Evolutionary conservation across 2,329 filamentous ascomycete species (phyloP).

Genomic region (Leptosphaerulina australis): DNA sequence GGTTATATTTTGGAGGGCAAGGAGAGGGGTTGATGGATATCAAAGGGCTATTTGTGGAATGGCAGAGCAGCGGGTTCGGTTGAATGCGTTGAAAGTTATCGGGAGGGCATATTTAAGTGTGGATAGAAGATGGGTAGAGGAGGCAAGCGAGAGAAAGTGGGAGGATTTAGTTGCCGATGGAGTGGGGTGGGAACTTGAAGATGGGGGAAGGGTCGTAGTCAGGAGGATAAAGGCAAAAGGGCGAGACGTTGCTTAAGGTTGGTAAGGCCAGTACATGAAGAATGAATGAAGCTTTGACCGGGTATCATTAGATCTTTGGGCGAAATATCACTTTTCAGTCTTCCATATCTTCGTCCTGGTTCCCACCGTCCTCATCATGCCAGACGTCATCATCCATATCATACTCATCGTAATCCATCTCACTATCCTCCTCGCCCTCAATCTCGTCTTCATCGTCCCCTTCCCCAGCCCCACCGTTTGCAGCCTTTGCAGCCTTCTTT

Average conservation of each 20-base stretch:
- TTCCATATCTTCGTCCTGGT: conserved; percentile 56
- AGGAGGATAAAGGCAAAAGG: conserved; percentile 60
- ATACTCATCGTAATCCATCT: conserved; percentile 57
- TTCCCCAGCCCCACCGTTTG: conserved; percentile 50
- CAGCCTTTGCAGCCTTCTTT: conserved; percentile 70
- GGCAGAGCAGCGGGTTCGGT: conserved; percentile 74
- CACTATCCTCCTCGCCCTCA: conserved; percentile 59
- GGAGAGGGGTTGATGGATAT: conserved; percentile 78
- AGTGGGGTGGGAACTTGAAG: conserved; percentile 83
- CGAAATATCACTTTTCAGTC: conserved; percentile 36
- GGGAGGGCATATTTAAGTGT: conserved; percentile 80
- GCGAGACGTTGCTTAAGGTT: neutral
- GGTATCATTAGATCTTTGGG: conserved; percentile 46
- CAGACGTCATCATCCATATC: conserved; percentile 58
- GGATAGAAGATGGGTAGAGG: conserved; percentile 71
- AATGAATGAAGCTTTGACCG: conserved; percentile 17
- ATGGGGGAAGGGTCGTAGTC: conserved; percentile 75
- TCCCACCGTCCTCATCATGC: conserved; percentile 56
- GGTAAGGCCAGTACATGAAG: no score
- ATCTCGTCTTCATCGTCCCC: conserved; percentile 53
- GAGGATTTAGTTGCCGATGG: conserved; percentile 70
- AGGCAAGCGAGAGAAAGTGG: conserved; percentile 73
- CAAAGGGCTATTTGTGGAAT: conserved; percentile 80
- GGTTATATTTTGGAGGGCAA: conserved; percentile 74
- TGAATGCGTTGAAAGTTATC: conserved; percentile 84